Evolutionary conservation across 768 basidiomycete genomes (phyloP).

Genomic region (Tephrocybe rancida): DNA sequence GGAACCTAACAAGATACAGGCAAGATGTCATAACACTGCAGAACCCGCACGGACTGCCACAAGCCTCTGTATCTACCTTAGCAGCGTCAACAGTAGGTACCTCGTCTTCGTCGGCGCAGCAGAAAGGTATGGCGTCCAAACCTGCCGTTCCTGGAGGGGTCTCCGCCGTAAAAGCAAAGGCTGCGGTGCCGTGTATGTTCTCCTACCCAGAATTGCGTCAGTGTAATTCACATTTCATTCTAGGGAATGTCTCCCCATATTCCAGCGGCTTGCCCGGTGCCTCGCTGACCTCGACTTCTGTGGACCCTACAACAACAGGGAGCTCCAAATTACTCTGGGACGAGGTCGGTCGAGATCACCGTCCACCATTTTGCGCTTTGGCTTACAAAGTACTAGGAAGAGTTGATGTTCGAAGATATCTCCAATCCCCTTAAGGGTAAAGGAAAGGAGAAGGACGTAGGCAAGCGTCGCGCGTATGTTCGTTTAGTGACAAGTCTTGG

Average conservation of each 20-base stretch:
- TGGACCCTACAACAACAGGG: conserved; percentile 66
- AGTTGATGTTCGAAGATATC: conserved; percentile 97
- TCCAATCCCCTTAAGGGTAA: conserved; percentile 79
- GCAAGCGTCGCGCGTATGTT: conserved; percentile 91
- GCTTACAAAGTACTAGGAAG: conserved; percentile 58
- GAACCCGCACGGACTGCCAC: conserved; percentile 81
- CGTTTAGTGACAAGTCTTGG: conserved; percentile 94
- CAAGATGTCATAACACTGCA: conserved; percentile 93
- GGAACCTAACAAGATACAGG: conserved; percentile 37
- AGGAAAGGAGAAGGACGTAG: conserved; percentile 91
- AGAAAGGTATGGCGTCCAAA: conserved; percentile 24
- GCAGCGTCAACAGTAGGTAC: conserved; percentile 30
- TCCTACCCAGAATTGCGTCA: background rate
- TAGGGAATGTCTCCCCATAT: conserved; percentile 92
- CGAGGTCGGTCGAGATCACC: conserved; percentile 52
- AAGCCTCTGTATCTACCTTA: conserved; percentile 45
- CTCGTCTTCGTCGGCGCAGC: background rate
- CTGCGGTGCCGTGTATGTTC: conserved; percentile 65
- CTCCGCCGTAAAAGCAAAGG: conserved; percentile 49
- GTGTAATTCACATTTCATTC: background rate
- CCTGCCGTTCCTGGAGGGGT: conserved; percentile 34
- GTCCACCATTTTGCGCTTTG: background rate
- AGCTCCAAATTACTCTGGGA: conserved; percentile 92
- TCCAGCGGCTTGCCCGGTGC: conserved; percentile 90
- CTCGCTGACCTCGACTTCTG: conserved; percentile 90